Evolutionary conservation across 768 basidiomycete species (phyloP), one percentile per base, ranked within the genome.

Genomic region (Kwoniella sp.): DNA sequence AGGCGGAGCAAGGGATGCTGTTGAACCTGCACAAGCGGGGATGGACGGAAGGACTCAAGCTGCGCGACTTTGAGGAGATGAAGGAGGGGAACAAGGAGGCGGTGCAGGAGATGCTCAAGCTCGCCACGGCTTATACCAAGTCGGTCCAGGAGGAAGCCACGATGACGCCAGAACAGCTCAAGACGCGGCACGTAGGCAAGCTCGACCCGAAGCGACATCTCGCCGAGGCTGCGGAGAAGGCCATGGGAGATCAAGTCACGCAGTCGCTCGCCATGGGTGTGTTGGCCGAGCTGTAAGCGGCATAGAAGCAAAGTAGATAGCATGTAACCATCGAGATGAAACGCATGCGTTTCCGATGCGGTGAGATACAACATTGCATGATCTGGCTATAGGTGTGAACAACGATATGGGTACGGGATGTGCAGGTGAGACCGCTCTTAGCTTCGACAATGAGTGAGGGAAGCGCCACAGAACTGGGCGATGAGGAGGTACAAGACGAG

Each of bases 21-120:
- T 89, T 98, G 87, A 99, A 98, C 74, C 77, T 99, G 65, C 95
- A 99, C 79, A 98, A 98, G 76, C 81, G 90, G 66, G 93, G 95
- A 70, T 99, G 95, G 95, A 98, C 95, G 2, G 92, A 98, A 74
- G 95, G 93, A 1, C 77, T 99, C 60, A 89, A 87, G 72, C 75
- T 99, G 69, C 81, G 84, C 34, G 91, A 98, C 76, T 98, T 96
- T 76, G 81, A 86, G 51, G 76, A 80, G 47, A 88, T 92, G 75
- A 89, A 91, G 69, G 83, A 88, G 74, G 77, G 77, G 26, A 98
- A 98, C 66, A 91, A 98, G 77, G 85, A 84, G 67, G 85, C 88
- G 26, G 90, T 99, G 79, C 91, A 92, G 90, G 82, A 88, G 48
- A 98, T 99, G 95, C 83, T 96, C 43, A 76, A 82, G 29, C 82